Evolutionary conservation across 1,284 basidiomycete species (phyloP).

Genomic region (Quambalaria eucalypti): DNA sequence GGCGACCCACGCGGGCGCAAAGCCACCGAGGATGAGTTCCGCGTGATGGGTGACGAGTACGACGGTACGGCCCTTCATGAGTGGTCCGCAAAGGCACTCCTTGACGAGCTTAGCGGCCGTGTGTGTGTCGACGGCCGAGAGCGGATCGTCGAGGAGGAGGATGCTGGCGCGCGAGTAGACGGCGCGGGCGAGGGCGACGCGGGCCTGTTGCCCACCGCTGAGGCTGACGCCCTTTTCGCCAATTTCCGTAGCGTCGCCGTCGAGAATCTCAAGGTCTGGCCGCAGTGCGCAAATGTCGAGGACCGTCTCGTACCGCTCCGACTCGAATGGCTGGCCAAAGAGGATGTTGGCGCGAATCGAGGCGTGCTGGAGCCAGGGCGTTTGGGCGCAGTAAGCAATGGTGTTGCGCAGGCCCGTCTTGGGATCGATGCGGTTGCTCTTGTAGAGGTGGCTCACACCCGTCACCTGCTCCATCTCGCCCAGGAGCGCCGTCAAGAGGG

Average conservation of each 20-base stretch:
- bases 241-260: constrained; percentile 17
- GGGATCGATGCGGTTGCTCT: not conserved
- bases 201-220: constrained; percentile 14
- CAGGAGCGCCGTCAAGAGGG: constrained; percentile 31
- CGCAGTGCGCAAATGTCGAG: constrained; percentile 28
- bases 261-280: constrained; percentile 27
- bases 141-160: constrained; percentile 36
- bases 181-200: constrained; percentile 28
- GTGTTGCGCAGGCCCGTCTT: not conserved
- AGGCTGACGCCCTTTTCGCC: constrained; percentile 16
- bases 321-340: constrained; percentile 27
- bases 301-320: constrained; percentile 23
- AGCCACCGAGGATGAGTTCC: constrained; percentile 16
- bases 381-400: constrained; percentile 28
- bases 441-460: constrained; percentile 11
- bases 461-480: constrained; percentile 29
- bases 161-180: constrained; percentile 31
- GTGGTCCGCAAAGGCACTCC: constrained; percentile 19
- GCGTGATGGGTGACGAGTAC: constrained; percentile 63
- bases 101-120: constrained; percentile 52
- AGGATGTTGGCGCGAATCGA: constrained; percentile 37
- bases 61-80: constrained; percentile 55
- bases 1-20: constrained; percentile 16
- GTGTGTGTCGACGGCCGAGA: constrained; percentile 56
- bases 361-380: constrained; percentile 27